Evolutionary conservation across 2,329 filamentous ascomycete species (phyloP), one percentile per base, ranked within the genome.

Genomic region (Tympanopsis confertula): DNA sequence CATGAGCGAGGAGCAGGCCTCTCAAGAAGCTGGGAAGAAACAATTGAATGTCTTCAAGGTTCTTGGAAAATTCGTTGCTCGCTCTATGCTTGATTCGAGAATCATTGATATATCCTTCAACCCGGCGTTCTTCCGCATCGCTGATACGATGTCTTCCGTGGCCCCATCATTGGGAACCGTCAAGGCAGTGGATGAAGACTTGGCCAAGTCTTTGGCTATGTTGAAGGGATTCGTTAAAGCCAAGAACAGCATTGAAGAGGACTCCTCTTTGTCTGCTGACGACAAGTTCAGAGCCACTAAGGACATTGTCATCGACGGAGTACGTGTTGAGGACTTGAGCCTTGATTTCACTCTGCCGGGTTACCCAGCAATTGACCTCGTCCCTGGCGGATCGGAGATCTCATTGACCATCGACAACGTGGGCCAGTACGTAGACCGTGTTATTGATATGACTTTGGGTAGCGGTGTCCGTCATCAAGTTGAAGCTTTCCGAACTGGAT

Each of bases 21-120:
- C 68, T 2, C 74, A 74, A 5, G 82, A 91, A 35, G 82, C 85
- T 41, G 87, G 87, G n/a, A 84, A 89, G 60, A 85, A 86, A 47
- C 80, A 94, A 29, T 65, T 95, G 22, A 81, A 91, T 48, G 64
- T 94, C 14, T 98, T 94, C 66, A 93, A 82, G 58, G 82, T 89
- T 53, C 78, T 98, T 17, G 91, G 91, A 48, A 96, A 95, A 54
- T 98, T 98, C 56, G 88, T 96, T 35, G 91, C 93, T 20, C 79
- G 91, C 37, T 95, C 91, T 1, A 96, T 98, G 91, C 81, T 98
- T 38, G 91, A 98, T 56, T 95, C 89, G 1, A 78, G 91, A 38
- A 96, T 98, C 54, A 95, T 98, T 47, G 91, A 98, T 51, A 79
- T 98, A 46, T 91, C 89, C 39, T 91, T 98, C 62, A 98, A 95